phyloP scores from a whole-genome alignment of 2,329 filamentous ascomycete species.

The Plectosphaerella plurivora region DNA sequence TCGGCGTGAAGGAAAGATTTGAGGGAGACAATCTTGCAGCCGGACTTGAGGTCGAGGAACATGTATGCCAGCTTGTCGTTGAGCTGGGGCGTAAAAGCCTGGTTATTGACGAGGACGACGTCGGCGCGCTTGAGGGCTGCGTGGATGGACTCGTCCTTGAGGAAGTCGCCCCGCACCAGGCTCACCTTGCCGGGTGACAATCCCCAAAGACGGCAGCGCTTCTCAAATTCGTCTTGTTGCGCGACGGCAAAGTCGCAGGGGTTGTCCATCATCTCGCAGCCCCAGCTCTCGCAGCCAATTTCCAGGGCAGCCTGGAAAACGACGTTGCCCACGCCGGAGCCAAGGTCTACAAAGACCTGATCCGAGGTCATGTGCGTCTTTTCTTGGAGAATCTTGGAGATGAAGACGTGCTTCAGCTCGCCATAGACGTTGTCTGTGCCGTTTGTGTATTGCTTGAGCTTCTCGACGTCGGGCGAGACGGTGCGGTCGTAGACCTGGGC shows the following conservation, averaged over 20 bases:
- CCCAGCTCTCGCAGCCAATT: slow-evolving; percentile 90
- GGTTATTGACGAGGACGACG: slow-evolving; percentile 97
- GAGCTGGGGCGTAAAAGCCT: slow-evolving; percentile 84
- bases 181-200: slow-evolving; percentile 73
- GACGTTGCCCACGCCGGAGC: slow-evolving; percentile 94
- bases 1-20: slow-evolving; percentile 85
- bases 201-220: slow-evolving; percentile 88
- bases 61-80: slow-evolving; percentile 83
- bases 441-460: slow-evolving; percentile 79
- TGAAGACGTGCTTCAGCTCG: slow-evolving; percentile 81
- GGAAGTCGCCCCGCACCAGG: slow-evolving; percentile 80
- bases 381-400: slow-evolving; percentile 73
- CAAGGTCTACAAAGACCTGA: slow-evolving; percentile 89
- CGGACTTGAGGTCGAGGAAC: slow-evolving; percentile 89
- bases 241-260: slow-evolving; percentile 76
- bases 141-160: slow-evolving; percentile 65
- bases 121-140: slow-evolving; percentile 78
- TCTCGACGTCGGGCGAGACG: slow-evolving; percentile 83
- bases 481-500: slow-evolving; percentile 88
- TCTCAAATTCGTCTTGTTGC: slow-evolving; percentile 77
- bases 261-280: slow-evolving; percentile 93
- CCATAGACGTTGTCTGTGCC: slow-evolving; percentile 94
- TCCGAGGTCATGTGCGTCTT: slow-evolving; percentile 74
- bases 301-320: slow-evolving; percentile 91
- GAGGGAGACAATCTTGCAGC: slow-evolving; percentile 84